Base-by-base conservation (phyloP, 768 basidiomycete genomes). In the Lactifluus volemus region DNA sequence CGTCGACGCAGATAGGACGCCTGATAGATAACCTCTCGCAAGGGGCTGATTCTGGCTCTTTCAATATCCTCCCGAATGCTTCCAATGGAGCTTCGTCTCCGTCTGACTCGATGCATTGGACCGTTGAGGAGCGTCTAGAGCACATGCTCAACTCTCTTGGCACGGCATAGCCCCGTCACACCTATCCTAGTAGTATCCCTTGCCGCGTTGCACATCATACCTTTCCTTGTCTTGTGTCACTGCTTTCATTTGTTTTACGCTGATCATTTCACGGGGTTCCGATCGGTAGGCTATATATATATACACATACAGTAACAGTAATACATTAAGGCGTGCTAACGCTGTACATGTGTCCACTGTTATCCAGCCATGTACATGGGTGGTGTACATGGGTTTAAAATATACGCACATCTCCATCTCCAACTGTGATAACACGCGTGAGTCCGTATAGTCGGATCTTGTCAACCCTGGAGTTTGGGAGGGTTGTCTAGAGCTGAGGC, bases 21-120 rank as follows among this genome's bases (percentile, higher is more conserved):
- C 78, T 93, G 61, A 90, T 93, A 59, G 91, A 93, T 69, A 83
- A 75, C 67, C 82, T 93, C 69, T 91, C 90, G 50, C 85, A 85
- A 70, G 86, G 84, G 36, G 83, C 84, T 76, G 91, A 93, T 65
- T 78, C 88, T 45, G 91, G 89, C 49, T 86, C 89, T 41, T 91
- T 92, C 77, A 92, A 92, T 69, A 83, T 92, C 69, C 69, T 78
- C 41, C 80, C 84, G 12, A 72, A 75, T 76, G n/a, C 53, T 19
- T 55, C 45, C 39, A 61, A 51, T 36, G 32, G 38, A 47, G 19
- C 19, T 29, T 67, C 55, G 65, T 55, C 54, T 47, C 84, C 84
- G 65, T 85, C 88, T 19, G 73, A 79, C 17, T 76, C 82, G 55
- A 73, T 77, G 58, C 77, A 83, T 62, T 85, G 84, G 83, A 85